phyloP scores from a whole-genome alignment of 1,284 basidiomycete genomes.

The Sanghuangporus sanghuang region DNA sequence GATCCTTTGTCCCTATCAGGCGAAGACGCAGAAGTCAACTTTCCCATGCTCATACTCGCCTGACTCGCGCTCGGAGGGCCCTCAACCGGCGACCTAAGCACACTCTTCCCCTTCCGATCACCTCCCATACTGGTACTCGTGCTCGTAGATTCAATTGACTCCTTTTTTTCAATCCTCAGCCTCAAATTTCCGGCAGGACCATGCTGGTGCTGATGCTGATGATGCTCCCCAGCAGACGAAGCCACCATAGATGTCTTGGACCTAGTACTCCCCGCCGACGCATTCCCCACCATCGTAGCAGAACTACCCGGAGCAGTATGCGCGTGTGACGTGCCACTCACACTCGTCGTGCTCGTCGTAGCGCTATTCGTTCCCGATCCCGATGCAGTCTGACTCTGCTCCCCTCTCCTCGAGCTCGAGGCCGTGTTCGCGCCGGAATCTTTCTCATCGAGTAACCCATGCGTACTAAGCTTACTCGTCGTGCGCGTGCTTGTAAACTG shows the following conservation, averaged over 20 bases:
- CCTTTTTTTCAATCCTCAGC: constrained; percentile 20
- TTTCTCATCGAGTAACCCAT: constrained; percentile 55
- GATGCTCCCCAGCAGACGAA: neutral
- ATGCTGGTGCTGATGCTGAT: neutral
- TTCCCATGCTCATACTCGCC: neutral
- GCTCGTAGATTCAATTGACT: constrained; percentile 19
- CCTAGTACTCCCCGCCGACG: neutral
- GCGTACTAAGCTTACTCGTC: constrained; percentile 59
- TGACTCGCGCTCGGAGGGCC: constrained; percentile 5
- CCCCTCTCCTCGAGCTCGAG: neutral
- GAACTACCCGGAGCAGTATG: neutral
- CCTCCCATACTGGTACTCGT: constrained; percentile 9
- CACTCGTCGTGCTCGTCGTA: constrained; percentile 9
- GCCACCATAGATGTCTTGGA: neutral
- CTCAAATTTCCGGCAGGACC: neutral
- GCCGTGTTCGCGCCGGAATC: neutral
- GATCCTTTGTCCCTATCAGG: neutral
- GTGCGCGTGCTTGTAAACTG: constrained; percentile 75
- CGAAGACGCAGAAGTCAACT: neutral
- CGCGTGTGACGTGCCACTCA: neutral
- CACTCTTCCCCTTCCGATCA: constrained; percentile 18
- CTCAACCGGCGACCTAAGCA: constrained; percentile 16
- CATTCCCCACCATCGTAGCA: no score
- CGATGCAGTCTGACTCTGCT: neutral
- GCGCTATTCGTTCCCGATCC: constrained; percentile 9